phyloP scores from a whole-genome alignment of 345 rosid species.

The Syzygium grande region DNA sequence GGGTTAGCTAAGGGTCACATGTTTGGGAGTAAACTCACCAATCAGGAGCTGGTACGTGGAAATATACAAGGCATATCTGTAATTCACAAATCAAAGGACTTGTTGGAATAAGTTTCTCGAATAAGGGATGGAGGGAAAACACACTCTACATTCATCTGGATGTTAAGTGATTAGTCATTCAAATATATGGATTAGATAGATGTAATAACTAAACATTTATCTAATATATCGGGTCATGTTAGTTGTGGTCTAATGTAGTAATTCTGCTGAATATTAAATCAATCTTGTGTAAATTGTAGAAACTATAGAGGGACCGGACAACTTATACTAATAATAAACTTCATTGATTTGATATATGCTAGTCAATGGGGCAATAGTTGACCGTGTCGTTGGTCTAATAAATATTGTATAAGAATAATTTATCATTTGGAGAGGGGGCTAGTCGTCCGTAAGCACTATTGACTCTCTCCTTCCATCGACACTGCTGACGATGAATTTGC shows the following conservation, averaged over 20 bases:
- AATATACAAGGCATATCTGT: background rate
- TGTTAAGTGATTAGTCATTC: background rate
- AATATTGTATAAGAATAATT: background rate
- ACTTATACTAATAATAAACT: background rate
- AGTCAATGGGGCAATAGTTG: background rate
- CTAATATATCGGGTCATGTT: background rate
- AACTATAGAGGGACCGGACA: background rate
- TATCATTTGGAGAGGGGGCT: background rate
- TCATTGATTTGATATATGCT: background rate
- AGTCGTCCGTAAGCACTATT: background rate
- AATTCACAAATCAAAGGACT: background rate
- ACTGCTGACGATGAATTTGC: background rate
- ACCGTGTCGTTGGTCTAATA: background rate
- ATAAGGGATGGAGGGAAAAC: background rate
- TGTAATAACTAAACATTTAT: background rate
- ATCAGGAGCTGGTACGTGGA: background rate
- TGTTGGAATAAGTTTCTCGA: background rate
- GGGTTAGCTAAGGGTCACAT: background rate
- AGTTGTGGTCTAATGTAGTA: background rate
- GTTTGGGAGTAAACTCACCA: background rate
- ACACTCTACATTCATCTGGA: background rate
- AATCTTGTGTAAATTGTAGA: background rate
- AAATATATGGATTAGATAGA: background rate
- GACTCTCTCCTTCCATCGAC: background rate
- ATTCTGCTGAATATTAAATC: background rate